Evolutionary conservation across 2,329 filamentous ascomycete genomes (phyloP), one percentile per base, ranked within the genome.

Genomic region (Nothophaeocryptopus gaeumannii): DNA sequence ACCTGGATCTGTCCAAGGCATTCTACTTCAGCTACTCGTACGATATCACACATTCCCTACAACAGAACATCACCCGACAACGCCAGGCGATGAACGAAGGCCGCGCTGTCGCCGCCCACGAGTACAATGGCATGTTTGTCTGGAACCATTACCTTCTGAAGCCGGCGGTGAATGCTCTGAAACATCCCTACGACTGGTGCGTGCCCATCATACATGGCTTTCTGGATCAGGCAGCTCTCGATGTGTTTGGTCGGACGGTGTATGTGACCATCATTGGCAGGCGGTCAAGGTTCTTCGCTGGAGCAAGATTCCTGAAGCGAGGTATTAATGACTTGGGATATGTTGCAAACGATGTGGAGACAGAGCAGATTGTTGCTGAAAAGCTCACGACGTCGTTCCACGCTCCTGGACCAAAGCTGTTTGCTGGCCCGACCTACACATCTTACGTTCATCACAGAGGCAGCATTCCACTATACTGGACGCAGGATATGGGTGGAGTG

Each of bases 1-100:
- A 95, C 59, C 78, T 99, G 30, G 93, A 99, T 67, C 74, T 99
- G 53, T 90, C 87, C 0, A 81, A 87, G 49, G 95, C 88, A 0
- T 99, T 99, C 69, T 99, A 99, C 71, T 99, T 96, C 74, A 96
- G 92, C 73, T 96, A 96, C 67, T 95, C 92, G 0, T 99, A 99
- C 72, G 89, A 99, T 66, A 87, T 97, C 59, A 99, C 93, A 0
- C 82, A 85, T 46, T 95, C 90, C 1, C 74, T 99, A 39, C 93
- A 99, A 68, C 84, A 92, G 64, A 99, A 99, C 63, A 90, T 99
- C 53, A 85, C 84, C 14, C 80, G 83, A 30, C 90, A 96, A 69
- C 81, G 93, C 34, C 77, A 81, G 41, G 83, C 85, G 2, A 71
- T 95, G 42, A 78, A 82, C 29, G 76, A 83, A 53, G 88, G 87